phyloP scores from a whole-genome alignment of 2,329 filamentous ascomycete species.

The Hypocrella siamensis region DNA sequence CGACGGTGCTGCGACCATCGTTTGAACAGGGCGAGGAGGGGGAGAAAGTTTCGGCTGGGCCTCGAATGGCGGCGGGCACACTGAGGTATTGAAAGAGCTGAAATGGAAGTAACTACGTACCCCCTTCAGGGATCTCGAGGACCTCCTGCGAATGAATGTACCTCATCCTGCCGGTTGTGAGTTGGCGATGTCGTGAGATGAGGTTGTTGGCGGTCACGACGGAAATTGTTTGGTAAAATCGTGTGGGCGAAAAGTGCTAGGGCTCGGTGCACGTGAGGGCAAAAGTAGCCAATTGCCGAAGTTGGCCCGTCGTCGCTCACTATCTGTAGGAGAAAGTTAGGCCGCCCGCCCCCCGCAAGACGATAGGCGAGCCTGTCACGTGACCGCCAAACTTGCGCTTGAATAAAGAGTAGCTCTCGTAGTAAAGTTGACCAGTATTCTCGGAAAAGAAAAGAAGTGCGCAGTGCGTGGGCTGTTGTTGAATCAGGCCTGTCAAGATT shows the following conservation, averaged over 20 bases:
- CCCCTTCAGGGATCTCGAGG: slow-evolving; percentile 90
- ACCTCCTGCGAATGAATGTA: slow-evolving; percentile 98
- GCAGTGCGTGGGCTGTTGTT: too few species aligned
- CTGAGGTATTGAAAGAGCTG: neutral
- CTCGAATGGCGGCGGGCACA: neutral
- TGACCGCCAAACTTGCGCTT: too few species aligned
- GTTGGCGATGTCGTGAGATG: slow-evolving; percentile 25
- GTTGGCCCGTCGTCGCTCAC: too few species aligned
- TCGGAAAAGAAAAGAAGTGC: too few species aligned
- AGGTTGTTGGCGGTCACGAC: slow-evolving; percentile 24
- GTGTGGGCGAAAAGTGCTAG: slow-evolving; percentile 31
- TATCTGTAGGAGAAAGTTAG: neutral
- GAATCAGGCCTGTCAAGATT: too few species aligned
- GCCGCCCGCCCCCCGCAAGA: slow-evolving; percentile 1
- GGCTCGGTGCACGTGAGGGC: slow-evolving; percentile 25
- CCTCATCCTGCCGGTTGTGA: slow-evolving; percentile 73
- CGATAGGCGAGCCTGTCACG: too few species aligned
- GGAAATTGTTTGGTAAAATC: slow-evolving; percentile 21
- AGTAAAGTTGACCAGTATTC: too few species aligned
- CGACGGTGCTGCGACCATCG: too few species aligned
- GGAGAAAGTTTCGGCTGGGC: too few species aligned
- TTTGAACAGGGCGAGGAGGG: too few species aligned
- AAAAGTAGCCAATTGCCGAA: slow-evolving; percentile 3
- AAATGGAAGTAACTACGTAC: slow-evolving; percentile 43
- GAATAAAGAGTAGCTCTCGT: too few species aligned